Conservation (phyloP, 352 stramenopile genomes). For the Albugo laibachii region DNA sequence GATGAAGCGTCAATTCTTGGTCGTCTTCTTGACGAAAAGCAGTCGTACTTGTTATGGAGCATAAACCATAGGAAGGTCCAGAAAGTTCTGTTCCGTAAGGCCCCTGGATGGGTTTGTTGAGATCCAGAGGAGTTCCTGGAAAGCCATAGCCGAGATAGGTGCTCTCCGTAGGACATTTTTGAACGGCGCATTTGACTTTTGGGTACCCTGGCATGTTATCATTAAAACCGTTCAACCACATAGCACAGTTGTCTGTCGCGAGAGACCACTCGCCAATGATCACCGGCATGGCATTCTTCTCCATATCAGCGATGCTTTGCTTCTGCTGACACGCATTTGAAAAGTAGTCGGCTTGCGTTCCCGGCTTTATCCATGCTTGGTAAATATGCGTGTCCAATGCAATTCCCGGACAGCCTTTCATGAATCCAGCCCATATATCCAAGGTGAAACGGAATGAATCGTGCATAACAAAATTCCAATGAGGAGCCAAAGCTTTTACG, state of each 20-base stretch:
- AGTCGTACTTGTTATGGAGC: conserved; percentile 68
- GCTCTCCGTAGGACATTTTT: conserved; percentile 51
- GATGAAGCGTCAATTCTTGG: conserved; percentile 42
- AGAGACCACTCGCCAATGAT: conserved; percentile 92
- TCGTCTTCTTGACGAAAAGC: conserved; percentile 68
- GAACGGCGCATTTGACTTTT: conserved; percentile 78
- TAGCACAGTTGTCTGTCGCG: conserved; percentile 58
- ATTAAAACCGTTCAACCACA: conserved; percentile 77
- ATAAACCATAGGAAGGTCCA: conserved; percentile 80
- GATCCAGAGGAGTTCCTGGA: conserved; percentile 74
- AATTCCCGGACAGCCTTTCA: conserved; percentile 78
- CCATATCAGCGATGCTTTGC: conserved; percentile 74
- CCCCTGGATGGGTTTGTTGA: conserved; percentile 68
- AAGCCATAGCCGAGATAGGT: conserved; percentile 81
- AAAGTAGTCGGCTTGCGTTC: conserved; percentile 62
- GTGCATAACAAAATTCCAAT: conserved; percentile 93
- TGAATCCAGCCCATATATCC: conserved; percentile 47
- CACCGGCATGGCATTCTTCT: conserved; percentile 83
- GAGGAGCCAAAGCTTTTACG: conserved; percentile 76
- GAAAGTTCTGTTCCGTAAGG: conserved; percentile 57
- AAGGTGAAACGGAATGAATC: conserved; percentile 87
- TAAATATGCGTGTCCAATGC: conserved; percentile 94
- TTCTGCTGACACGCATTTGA: conserved; percentile 82
- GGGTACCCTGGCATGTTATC: conserved; percentile 86
- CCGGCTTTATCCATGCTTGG: conserved; percentile 64